Conservation (phyloP, 2,329 filamentous ascomycete species). For the Curvularia verruculosa region DNA sequence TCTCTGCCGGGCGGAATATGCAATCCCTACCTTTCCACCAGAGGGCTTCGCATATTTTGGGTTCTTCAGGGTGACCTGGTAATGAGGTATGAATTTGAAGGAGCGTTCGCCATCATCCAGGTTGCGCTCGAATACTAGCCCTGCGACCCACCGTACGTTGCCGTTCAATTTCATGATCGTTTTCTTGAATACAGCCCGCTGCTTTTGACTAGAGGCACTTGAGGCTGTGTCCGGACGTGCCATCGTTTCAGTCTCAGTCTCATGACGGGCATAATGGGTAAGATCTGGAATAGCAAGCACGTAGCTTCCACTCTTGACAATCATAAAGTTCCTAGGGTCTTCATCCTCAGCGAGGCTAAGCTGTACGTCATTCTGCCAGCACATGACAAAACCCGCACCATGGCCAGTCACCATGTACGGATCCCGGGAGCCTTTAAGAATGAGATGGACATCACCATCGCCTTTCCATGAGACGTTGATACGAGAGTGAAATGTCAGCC, state of each 20-base stretch:
- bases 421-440: slow-evolving; percentile 88
- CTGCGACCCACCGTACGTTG: slow-evolving; percentile 90
- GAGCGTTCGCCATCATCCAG: slow-evolving; percentile 73
- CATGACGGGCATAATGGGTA: slow-evolving; percentile 80
- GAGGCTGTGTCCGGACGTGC: slow-evolving; percentile 61
- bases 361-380: slow-evolving; percentile 92
- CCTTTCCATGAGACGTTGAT: slow-evolving; percentile 91
- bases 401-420: slow-evolving; percentile 92
- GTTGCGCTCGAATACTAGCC: slow-evolving; percentile 89
- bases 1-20: not conserved
- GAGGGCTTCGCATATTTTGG: slow-evolving; percentile 71
- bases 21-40: slow-evolving; percentile 51
- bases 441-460: slow-evolving; percentile 92
- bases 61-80: slow-evolving; percentile 84
- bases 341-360: slow-evolving; percentile 85
- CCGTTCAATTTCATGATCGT: slow-evolving; percentile 98
- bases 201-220: slow-evolving; percentile 69
- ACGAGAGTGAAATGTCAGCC: slow-evolving; percentile 90
- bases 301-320: slow-evolving; percentile 92
- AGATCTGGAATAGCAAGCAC: slow-evolving; percentile 94
- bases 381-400: slow-evolving; percentile 96
- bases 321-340: slow-evolving; percentile 92
- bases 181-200: slow-evolving; percentile 91
- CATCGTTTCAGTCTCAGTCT: slow-evolving; percentile 57
- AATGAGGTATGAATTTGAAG: slow-evolving; percentile 91